These are phyloP conservation scores for Wickerhamomyces hampshirensis DNA, from an alignment of 805 yeast genomes.

Conservation along the genomic window DNA sequence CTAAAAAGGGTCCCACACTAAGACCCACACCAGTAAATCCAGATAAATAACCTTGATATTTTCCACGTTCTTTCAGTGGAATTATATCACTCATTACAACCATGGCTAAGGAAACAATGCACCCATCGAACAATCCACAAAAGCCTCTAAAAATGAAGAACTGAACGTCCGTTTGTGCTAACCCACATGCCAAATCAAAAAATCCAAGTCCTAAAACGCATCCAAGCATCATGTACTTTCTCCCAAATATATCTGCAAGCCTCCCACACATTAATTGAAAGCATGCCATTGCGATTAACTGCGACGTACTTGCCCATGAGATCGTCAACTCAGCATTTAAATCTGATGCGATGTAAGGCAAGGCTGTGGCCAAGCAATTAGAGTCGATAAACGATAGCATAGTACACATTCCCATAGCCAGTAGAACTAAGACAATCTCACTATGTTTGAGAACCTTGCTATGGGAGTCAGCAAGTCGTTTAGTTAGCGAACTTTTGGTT, in stretches of 20 bases:
- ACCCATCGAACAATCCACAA: slow-evolving; percentile 57
- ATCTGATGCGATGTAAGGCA: slow-evolving; percentile 42
- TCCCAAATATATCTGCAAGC: slow-evolving; percentile 51
- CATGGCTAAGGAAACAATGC: slow-evolving; percentile 45
- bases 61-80: slow-evolving; percentile 47
- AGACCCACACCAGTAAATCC: slow-evolving; percentile 47
- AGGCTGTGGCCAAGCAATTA: slow-evolving; percentile 17
- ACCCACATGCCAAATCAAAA: slow-evolving; percentile 48
- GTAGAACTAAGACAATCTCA: slow-evolving; percentile 11
- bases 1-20: slow-evolving; percentile 39
- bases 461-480: slow-evolving; percentile 18
- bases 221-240: slow-evolving; percentile 40
- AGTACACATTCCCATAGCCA: slow-evolving; percentile 15
- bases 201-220: slow-evolving; percentile 36
- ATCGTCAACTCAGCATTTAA: slow-evolving; percentile 44
- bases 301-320: slow-evolving; percentile 58
- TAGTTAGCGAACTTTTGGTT: slow-evolving; percentile 9
- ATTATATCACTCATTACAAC: slow-evolving; percentile 52
- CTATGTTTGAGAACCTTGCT: slow-evolving; percentile 7
- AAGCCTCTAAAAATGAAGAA: slow-evolving; percentile 50
- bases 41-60: slow-evolving; percentile 53
- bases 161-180: slow-evolving; percentile 44
- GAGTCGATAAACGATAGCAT: slow-evolving; percentile 19
- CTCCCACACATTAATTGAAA: slow-evolving; percentile 53
- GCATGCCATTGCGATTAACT: slow-evolving; percentile 46